These are phyloP conservation scores for Chalciporus sp. DNA, from an alignment of 1,284 basidiomycete species.

Conservation along the genomic window DNA sequence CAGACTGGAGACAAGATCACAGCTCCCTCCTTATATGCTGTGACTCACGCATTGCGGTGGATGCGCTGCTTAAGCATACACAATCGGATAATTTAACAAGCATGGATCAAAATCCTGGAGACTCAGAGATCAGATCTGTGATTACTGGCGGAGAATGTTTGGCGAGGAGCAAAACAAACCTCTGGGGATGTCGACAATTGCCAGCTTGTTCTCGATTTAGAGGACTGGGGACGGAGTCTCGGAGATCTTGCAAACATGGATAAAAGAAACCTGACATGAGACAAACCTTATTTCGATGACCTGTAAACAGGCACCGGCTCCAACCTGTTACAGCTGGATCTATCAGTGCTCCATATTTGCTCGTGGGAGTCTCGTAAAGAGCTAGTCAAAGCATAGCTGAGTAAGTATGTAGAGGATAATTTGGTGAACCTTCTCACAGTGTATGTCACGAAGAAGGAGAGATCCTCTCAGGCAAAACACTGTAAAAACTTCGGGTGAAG, in stretches of 20 bases:
- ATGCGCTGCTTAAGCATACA: conserved; percentile 18
- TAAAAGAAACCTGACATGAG: conserved; percentile 36
- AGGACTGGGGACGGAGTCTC: conserved; percentile 5
- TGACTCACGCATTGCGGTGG: conserved; percentile 13
- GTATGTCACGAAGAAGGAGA: not conserved
- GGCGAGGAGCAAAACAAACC: conserved; percentile 16
- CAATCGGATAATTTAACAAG: conserved; percentile 18
- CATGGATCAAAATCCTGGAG: conserved; percentile 13
- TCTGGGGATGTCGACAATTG: conserved; percentile 11
- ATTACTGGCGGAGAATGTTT: conserved; percentile 15
- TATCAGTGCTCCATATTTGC: conserved; percentile 15
- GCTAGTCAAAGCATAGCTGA: conserved; percentile 15
- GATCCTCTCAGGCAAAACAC: conserved; percentile 11
- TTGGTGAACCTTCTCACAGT: conserved; percentile 28
- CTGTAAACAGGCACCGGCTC: conserved; percentile 29
- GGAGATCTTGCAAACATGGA: conserved; percentile 29
- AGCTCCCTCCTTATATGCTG: conserved; percentile 28
- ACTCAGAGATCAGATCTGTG: conserved; percentile 25
- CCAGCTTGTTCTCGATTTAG: conserved; percentile 24
- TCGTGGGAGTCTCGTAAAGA: conserved; percentile 17
- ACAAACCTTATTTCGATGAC: conserved; percentile 34
- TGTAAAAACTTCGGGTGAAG: conserved; percentile 17
- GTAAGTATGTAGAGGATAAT: conserved; percentile 13
- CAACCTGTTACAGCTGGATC: conserved; percentile 8
- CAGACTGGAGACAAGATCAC: conserved; percentile 2